Evolutionary conservation across 768 basidiomycete species (phyloP), one percentile per base, ranked within the genome.

Genomic region (Pulveroboletus sp.): DNA sequence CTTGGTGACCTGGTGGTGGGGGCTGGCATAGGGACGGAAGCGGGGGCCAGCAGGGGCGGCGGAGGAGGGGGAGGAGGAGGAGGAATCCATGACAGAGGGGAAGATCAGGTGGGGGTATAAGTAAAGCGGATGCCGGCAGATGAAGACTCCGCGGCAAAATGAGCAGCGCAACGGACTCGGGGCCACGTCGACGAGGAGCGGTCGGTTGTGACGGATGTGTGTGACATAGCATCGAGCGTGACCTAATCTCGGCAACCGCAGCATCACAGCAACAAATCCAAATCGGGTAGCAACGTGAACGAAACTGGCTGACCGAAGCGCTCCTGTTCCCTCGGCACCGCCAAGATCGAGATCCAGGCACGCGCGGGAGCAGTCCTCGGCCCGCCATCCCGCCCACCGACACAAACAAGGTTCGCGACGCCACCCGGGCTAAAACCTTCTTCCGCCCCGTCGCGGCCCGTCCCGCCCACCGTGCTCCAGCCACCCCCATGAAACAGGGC

Each of bases 1-100:
- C 67, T 89, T 90, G 4, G 83, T 85, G 51, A 91, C 89, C 65
- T 88, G 84, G 68, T 91, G 88, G 57, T 79, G 79, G 3, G 85
- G 72, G 62, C 83, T 87, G 12, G 85, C 81, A 59, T 81, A 90
- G 24, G 88, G 88, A 47, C 84, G 78, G 63, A 76, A 79, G 46
- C 73, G 75, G 18, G 73, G 68, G 4, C 66, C 66, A 46, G 57
- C 30, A 9, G 58, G 27, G 37, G 66, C 40, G 27, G 60, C 51
- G 11, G 69, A 30, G 15, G 71, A 59, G 24, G 71, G 50, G 74
- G 47, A 75, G 62, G 69, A 40, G 39, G 47, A 76, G 63, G 69
- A 51, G 42, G 73, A 68, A 42, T 77, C 65, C 77, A 79, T 79
- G 51, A 33, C 18, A 37, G 55, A 39, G 37, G 44, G 37, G 6